Evolutionary conservation across 2,329 filamentous ascomycete species (phyloP).

Genomic region (Neoarthrinium moseri): DNA sequence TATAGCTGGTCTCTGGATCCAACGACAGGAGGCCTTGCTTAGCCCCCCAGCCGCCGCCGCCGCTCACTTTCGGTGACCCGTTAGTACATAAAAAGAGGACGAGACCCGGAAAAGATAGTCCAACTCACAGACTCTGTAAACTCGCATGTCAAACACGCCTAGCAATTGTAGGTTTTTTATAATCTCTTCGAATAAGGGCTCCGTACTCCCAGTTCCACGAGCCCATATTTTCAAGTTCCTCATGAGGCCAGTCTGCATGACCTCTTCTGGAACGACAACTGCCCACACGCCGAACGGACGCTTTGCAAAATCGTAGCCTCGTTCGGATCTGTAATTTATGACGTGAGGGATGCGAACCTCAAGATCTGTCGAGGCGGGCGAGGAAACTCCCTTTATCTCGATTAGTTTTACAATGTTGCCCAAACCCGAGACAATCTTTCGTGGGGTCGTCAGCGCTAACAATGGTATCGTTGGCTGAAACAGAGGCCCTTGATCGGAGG

Average conservation of each 20-base stretch:
- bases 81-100: background rate
- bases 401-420: conserved; percentile 77
- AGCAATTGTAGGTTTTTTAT: conserved; percentile 32
- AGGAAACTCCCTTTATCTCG: conserved; percentile 41
- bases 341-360: conserved; percentile 63
- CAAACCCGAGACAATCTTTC: conserved; percentile 63
- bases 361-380: conserved; percentile 70
- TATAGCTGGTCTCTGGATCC: conserved; percentile 64
- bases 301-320: conserved; percentile 19
- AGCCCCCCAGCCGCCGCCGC: conserved; percentile 80
- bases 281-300: conserved; percentile 69
- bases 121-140: conserved; percentile 47
- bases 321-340: conserved; percentile 40
- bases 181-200: too few relatives aligned
- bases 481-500: conserved; percentile 1
- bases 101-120: background rate
- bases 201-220: too few relatives aligned
- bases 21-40: conserved; percentile 78
- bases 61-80: conserved; percentile 56
- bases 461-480: conserved; percentile 39
- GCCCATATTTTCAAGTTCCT: too few relatives aligned
- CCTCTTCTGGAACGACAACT: conserved; percentile 54
- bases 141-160: conserved; percentile 34
- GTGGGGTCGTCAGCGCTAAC: conserved; percentile 61
- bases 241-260: conserved; percentile 17